Percentiles rank a stretch among this genome's conserved stretches.
phyloP scores from a whole-genome alignment of 1,284 basidiomycete species.

The Cystobasidium pallidum region DNA sequence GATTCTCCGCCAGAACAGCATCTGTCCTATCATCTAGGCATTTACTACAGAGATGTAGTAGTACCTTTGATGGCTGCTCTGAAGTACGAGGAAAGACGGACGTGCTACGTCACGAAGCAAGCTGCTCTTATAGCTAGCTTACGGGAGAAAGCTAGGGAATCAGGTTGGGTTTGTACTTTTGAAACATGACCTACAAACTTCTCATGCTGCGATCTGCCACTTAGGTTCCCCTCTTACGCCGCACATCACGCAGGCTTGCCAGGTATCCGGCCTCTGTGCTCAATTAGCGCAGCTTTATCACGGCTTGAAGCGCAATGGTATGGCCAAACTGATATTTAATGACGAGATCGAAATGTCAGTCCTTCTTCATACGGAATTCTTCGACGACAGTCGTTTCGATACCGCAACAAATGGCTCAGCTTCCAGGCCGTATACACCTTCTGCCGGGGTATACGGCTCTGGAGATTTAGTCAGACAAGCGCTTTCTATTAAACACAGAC shows the following conservation, averaged over 20 bases:
- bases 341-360: slow-evolving; percentile 46
- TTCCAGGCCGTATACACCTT: neutral
- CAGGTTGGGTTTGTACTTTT: slow-evolving; percentile 35
- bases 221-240: slow-evolving; percentile 22
- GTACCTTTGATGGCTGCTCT: slow-evolving; percentile 73
- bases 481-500: slow-evolving; percentile 24
- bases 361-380: slow-evolving; percentile 40
- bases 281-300: slow-evolving; percentile 37
- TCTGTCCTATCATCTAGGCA: slow-evolving; percentile 67
- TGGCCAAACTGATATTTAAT: slow-evolving; percentile 44
- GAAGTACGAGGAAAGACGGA: slow-evolving; percentile 78
- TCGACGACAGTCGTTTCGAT: slow-evolving; percentile 19
- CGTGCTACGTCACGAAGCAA: slow-evolving; percentile 65
- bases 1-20: slow-evolving; percentile 78
- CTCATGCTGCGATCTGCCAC: neutral
- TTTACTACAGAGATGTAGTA: slow-evolving; percentile 65
- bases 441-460: neutral
- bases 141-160: slow-evolving; percentile 63
- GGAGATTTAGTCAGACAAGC: slow-evolving; percentile 24
- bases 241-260: slow-evolving; percentile 22
- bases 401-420: neutral
- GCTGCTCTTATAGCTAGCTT: slow-evolving; percentile 69
- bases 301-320: slow-evolving; percentile 15
- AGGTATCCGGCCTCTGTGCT: slow-evolving; percentile 26
- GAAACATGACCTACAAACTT: neutral